These are phyloP conservation scores for Ascochyta clinopodiicola DNA, from an alignment of 2,329 filamentous ascomycete species.

Conservation along the genomic window DNA sequence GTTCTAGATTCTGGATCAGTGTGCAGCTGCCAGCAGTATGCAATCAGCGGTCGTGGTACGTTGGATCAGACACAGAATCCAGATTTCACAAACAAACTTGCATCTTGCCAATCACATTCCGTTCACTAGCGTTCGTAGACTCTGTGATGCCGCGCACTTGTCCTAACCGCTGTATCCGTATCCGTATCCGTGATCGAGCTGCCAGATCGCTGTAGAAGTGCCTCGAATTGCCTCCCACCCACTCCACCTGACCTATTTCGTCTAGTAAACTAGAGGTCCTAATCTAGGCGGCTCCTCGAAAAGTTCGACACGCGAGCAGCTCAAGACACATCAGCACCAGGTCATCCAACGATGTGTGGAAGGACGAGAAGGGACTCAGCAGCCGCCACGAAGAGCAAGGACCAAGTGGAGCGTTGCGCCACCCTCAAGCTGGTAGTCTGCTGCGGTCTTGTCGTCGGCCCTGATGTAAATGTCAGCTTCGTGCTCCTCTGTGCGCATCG, in stretches of 20 bases:
- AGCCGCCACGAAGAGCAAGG: conserved; percentile 86
- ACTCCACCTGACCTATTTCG: not conserved
- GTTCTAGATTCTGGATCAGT: not conserved
- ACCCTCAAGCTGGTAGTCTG: conserved; percentile 87
- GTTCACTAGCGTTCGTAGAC: not conserved
- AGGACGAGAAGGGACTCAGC: conserved; percentile 13
- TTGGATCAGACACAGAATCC: not conserved
- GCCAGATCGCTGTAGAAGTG: not conserved
- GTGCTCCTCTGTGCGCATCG: not conserved
- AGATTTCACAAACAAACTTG: not conserved
- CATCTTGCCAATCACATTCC: not conserved
- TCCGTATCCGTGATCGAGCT: not conserved
- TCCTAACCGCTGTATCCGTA: not conserved
- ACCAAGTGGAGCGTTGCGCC: conserved; percentile 95
- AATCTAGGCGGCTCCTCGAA: not conserved
- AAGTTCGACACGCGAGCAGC: not conserved
- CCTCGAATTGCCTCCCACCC: not conserved
- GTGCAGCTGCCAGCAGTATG: not conserved
- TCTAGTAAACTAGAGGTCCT: not conserved
- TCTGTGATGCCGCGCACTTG: not conserved
- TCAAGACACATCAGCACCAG: conserved; percentile 2
- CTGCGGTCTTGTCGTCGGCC: conserved; percentile 92
- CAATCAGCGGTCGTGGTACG: not conserved
- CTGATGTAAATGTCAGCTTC: conserved; percentile 55
- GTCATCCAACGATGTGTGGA: not conserved